Conservation (phyloP, 2,329 filamentous ascomycete species). For the Colletotrichum camelliae region DNA sequence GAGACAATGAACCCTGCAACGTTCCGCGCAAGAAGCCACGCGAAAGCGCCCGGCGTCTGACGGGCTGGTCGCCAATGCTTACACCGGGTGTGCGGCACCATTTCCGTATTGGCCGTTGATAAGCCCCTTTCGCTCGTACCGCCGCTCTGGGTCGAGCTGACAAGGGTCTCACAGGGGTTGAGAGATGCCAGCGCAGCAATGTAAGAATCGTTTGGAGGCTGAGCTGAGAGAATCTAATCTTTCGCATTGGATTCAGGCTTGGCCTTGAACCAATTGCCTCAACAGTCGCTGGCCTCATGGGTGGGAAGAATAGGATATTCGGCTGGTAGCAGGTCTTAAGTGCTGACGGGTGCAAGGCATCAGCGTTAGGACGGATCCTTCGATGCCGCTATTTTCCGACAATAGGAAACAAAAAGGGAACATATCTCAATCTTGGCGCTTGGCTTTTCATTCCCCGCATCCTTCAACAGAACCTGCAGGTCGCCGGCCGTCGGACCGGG, state of each 20-base stretch:
- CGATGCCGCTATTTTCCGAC: neutral
- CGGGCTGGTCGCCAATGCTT: neutral
- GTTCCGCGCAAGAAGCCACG: neutral
- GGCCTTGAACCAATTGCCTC: neutral
- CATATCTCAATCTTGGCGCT: neutral
- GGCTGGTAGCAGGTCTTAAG: neutral
- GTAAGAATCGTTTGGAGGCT: neutral
- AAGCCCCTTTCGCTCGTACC: neutral
- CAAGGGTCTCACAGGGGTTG: neutral
- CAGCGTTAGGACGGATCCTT: neutral
- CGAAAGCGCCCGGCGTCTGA: neutral
- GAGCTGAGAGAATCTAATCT: neutral
- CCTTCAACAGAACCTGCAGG: neutral
- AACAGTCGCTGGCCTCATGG: neutral
- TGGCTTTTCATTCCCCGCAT: neutral
- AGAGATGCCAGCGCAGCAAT: neutral
- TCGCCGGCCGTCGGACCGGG: neutral
- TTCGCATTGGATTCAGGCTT: neutral
- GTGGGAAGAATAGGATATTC: neutral
- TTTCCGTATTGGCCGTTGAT: neutral
- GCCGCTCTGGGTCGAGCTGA: neutral
- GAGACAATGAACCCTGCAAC: neutral
- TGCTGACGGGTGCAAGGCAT: neutral
- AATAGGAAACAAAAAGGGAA: neutral
- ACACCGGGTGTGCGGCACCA: neutral